Conservation (phyloP, 768 basidiomycete species). For the Omphalotus guepiniiformis region DNA sequence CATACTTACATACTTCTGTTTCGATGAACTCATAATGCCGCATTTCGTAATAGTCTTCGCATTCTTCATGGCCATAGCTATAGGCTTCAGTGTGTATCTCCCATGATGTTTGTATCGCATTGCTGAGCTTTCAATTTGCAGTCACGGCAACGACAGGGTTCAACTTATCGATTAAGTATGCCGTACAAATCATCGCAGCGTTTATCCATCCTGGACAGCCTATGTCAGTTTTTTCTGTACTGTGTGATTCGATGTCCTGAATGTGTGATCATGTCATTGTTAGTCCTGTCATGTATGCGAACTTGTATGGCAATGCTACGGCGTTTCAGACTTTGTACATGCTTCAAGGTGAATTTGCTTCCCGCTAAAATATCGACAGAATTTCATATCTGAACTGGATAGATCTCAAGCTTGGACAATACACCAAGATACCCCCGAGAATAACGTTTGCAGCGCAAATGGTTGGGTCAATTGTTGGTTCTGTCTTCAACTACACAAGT, state of each 20-base stretch:
- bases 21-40: not conserved
- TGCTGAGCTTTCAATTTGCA: constrained; percentile 3
- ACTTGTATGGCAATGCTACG: constrained; percentile 49
- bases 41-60: constrained; percentile 20
- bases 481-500: constrained; percentile 50
- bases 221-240: constrained; percentile 27
- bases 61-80: constrained; percentile 32
- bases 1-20: constrained; percentile 7
- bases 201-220: constrained; percentile 47
- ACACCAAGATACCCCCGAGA: constrained; percentile 49
- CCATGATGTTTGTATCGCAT: not conserved
- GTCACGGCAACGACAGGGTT: constrained; percentile 42
- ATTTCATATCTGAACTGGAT: not conserved
- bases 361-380: constrained; percentile 3
- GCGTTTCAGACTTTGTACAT: constrained; percentile 49
- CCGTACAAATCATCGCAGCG: constrained; percentile 46
- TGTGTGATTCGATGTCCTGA: not conserved
- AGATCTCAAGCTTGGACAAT: constrained; percentile 52
- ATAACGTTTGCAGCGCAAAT: constrained; percentile 46
- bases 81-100: constrained; percentile 36
- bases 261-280: constrained; percentile 3
- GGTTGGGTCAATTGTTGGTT: constrained; percentile 47
- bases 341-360: constrained; percentile 35
- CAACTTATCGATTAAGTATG: constrained; percentile 44
- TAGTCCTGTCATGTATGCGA: constrained; percentile 53